These are phyloP conservation scores for Laburnicola sp. DNA, from an alignment of 2,329 filamentous ascomycete genomes.

Conservation along the genomic window DNA sequence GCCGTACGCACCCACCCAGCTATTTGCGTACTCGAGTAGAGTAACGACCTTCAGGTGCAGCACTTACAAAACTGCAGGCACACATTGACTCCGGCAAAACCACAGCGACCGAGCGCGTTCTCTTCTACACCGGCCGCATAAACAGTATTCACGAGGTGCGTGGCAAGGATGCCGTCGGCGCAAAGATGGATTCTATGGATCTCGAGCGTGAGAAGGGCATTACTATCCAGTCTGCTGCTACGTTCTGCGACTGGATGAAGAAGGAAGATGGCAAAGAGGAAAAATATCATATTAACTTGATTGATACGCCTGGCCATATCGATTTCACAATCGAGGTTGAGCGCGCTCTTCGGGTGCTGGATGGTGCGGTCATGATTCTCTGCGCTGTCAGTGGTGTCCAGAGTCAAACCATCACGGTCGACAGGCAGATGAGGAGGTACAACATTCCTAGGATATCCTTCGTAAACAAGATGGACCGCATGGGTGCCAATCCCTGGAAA, in stretches of 20 bases:
- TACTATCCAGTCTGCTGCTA: slow-evolving; percentile 97
- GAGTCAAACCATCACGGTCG: slow-evolving; percentile 96
- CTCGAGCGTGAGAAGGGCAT: slow-evolving; percentile 98
- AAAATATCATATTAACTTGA: slow-evolving; percentile 96
- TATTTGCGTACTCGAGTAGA: background rate
- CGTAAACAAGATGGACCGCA: slow-evolving; percentile 99
- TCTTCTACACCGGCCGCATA: slow-evolving; percentile 92
- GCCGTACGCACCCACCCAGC: slow-evolving; percentile 62
- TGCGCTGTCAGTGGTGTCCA: slow-evolving; percentile 97
- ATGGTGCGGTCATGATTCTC: slow-evolving; percentile 97
- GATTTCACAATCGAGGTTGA: slow-evolving; percentile 99
- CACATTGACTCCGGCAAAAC: slow-evolving; percentile 99
- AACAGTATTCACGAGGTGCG: slow-evolving; percentile 96
- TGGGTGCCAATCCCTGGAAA: slow-evolving; percentile 98
- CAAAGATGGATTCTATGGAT: slow-evolving; percentile 99
- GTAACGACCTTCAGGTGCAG: background rate
- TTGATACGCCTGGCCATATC: slow-evolving; percentile 97
- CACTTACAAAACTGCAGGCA: slow-evolving; percentile 58
- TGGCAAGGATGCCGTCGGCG: slow-evolving; percentile 90
- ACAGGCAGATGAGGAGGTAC: slow-evolving; percentile 98
- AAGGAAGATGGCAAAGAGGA: slow-evolving; percentile 76
- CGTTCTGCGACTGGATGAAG: slow-evolving; percentile 96
- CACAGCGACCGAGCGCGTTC: no score
- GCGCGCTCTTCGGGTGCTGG: slow-evolving; percentile 87
- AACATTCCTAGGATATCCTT: slow-evolving; percentile 95